Evolutionary conservation across 768 basidiomycete genomes (phyloP), one percentile per base, ranked within the genome.

Genomic region (Nidula microcarpa): DNA sequence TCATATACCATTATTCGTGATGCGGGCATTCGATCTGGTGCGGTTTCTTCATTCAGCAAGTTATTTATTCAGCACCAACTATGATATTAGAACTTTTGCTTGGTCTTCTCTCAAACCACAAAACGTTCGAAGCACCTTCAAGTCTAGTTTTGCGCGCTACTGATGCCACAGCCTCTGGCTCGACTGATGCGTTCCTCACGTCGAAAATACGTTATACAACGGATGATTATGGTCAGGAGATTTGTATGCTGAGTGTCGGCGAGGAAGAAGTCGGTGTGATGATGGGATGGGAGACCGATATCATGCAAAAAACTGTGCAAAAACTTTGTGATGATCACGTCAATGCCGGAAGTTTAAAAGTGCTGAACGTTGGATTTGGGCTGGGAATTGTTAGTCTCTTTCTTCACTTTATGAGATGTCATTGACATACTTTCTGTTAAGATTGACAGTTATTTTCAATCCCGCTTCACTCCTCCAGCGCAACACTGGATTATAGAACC

Each of bases 271-370:
- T 95, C n/a, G 93, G 94, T 10, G 96, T 99, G 5, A 99, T 99
- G 97, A 99, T 99, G 97, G 93, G 94, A 1, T 99, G 97, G 97
- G 97, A 99, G 68, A 70, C 72, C 44, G 78, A 71, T 6, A 91
- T 98, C 62, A 98, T 98, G 97, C 66, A 75, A 54, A 78, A 84
- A 61, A 96, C 94, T 4, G 94, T 92, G 16, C 65, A 76, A 51
- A 68, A 71, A 50, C 74, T 98, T 57, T 86, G 84, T 55, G 61
- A 63, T 11, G 74, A 66, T 50, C 82, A 87, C 59, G 74, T 76
- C 36, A 75, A 77, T 44, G 64, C 68, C 0, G 59, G 68, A 32
- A 74, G 79, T 5, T 72, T 94, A 33, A 86, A 78, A 47, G 73
- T 98, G 1, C 70, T 98, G 51, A 98, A 98, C 61, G 74, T 98